phyloP scores from a whole-genome alignment of 2,329 filamentous ascomycete genomes.

The Paraconiothyrium brasiliense region DNA sequence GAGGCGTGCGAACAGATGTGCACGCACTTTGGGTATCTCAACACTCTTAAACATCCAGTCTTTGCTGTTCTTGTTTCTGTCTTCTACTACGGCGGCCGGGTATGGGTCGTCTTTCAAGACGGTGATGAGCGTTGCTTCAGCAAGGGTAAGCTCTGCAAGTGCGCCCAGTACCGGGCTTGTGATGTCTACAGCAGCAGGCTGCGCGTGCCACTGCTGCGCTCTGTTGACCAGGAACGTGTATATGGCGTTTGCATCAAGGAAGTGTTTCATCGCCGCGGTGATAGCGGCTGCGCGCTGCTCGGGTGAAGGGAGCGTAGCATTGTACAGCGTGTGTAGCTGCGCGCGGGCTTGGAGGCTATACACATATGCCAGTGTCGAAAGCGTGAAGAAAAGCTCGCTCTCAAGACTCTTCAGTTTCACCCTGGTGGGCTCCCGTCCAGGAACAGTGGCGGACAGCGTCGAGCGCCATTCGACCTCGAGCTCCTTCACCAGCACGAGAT shows the following conservation, averaged over 20 bases:
- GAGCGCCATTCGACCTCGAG: conserved; percentile 84
- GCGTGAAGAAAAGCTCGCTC: conserved; percentile 81
- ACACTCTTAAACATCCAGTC: conserved; percentile 98
- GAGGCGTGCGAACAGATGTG: conserved; percentile 85
- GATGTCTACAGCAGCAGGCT: conserved; percentile 52
- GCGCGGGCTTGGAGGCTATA: conserved; percentile 77
- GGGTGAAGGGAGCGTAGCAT: conserved; percentile 60
- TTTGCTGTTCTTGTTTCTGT: conserved; percentile 81
- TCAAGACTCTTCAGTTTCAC: conserved; percentile 77
- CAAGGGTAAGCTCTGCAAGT: conserved; percentile 71
- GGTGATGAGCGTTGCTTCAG: conserved; percentile 88
- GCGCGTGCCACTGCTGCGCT: conserved; percentile 53
- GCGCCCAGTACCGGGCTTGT: conserved; percentile 55
- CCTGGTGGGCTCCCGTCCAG: conserved; percentile 68
- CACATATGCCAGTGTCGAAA: conserved; percentile 80
- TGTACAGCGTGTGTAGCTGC: conserved; percentile 77
- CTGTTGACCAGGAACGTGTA: conserved; percentile 75
- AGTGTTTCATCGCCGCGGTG: conserved; percentile 75
- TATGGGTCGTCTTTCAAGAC: conserved; percentile 96
- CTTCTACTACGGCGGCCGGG: conserved; percentile 80
- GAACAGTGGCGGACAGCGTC: conserved; percentile 72
- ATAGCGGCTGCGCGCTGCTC: conserved; percentile 77
- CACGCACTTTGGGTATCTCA: conserved; percentile 86
- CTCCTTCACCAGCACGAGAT: conserved; percentile 71
- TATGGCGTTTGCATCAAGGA: conserved; percentile 81